phyloP scores from a whole-genome alignment of 2,329 filamentous ascomycete species.

The Fusarium chlamydosporum region DNA sequence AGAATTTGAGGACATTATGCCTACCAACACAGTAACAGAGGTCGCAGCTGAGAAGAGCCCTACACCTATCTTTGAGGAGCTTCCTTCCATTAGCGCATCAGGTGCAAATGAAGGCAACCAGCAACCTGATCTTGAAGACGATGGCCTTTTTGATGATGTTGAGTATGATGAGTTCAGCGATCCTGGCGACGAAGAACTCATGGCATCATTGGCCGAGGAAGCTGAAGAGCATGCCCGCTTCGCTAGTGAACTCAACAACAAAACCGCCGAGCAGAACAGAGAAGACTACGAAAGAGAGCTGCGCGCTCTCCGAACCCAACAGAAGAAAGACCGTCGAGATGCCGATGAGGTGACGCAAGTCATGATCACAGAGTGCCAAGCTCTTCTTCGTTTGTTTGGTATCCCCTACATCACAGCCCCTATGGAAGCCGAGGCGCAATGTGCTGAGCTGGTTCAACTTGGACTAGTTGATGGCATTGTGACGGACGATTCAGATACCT shows the following conservation, averaged over 20 bases:
- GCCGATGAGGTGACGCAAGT: slow-evolving; percentile 96
- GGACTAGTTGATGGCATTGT: slow-evolving; percentile 97
- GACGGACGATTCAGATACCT: slow-evolving; percentile 96
- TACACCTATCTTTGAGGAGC: slow-evolving; percentile 37
- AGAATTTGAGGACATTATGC: slow-evolving; percentile 56
- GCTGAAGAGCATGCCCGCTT: slow-evolving; percentile 95
- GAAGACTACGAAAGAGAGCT: slow-evolving; percentile 90
- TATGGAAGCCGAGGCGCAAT: slow-evolving; percentile 99
- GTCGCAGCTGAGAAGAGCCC: slow-evolving; percentile 25
- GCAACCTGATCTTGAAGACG: slow-evolving; percentile 52
- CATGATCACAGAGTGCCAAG: slow-evolving; percentile 96
- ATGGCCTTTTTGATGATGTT: slow-evolving; percentile 66
- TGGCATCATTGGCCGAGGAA: slow-evolving; percentile 88
- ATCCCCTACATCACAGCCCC: slow-evolving; percentile 97
- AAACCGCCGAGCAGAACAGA: slow-evolving; percentile 76
- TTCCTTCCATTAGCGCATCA: slow-evolving; percentile 12
- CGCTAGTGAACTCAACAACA: slow-evolving; percentile 86
- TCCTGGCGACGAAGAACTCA: slow-evolving; percentile 90
- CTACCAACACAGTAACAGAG: slow-evolving; percentile 39
- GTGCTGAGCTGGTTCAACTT: slow-evolving; percentile 87
- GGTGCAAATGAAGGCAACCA: background rate
- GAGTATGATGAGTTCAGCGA: slow-evolving; percentile 85
- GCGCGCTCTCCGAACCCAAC: slow-evolving; percentile 88
- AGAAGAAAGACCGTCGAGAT: slow-evolving; percentile 95
- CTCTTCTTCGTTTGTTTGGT: slow-evolving; percentile 89